Percentiles rank a stretch among this genome's conserved stretches.
Evolutionary conservation across 2,329 filamentous ascomycete genomes (phyloP).

Genomic region (Colletotrichum coccodes): DNA sequence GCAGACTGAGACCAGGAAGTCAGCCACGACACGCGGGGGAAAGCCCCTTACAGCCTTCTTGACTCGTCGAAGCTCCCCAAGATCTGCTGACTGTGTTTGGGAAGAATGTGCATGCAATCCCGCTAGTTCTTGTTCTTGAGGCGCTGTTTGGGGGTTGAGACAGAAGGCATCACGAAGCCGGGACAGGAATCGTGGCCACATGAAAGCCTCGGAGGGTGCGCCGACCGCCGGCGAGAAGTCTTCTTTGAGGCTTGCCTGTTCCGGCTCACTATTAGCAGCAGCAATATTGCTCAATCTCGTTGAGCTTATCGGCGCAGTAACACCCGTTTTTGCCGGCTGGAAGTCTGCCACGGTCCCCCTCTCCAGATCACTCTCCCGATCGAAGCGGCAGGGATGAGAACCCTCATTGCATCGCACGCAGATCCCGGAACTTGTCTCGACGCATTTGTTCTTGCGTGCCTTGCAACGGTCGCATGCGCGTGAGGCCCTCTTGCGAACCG

Average conservation of each 20-base stretch:
- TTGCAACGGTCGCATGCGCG: slow-evolving; percentile 48
- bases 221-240: slow-evolving; percentile 28
- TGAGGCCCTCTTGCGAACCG: slow-evolving; percentile 45
- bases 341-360: background rate
- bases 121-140: slow-evolving; percentile 35
- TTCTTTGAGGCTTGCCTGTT: background rate
- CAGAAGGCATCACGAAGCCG: slow-evolving; percentile 41
- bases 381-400: slow-evolving; percentile 37
- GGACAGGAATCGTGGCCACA: slow-evolving; percentile 42
- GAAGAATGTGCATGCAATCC: slow-evolving; percentile 35
- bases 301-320: background rate
- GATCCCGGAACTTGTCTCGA: slow-evolving; percentile 38
- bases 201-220: slow-evolving; percentile 34
- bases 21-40: slow-evolving; percentile 39
- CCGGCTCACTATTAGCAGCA: background rate
- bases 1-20: slow-evolving; percentile 42
- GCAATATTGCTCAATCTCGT: background rate
- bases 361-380: slow-evolving; percentile 5
- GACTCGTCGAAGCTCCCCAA: slow-evolving; percentile 35
- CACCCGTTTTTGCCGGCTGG: slow-evolving; percentile 17
- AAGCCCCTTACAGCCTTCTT: slow-evolving; percentile 37
- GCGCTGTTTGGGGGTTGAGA: slow-evolving; percentile 34
- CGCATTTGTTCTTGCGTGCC: slow-evolving; percentile 46
- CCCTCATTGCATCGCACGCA: slow-evolving; percentile 42
- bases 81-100: slow-evolving; percentile 24